phyloP scores from a whole-genome alignment of 345 rosid genomes.

The Hypericum perforatum region DNA sequence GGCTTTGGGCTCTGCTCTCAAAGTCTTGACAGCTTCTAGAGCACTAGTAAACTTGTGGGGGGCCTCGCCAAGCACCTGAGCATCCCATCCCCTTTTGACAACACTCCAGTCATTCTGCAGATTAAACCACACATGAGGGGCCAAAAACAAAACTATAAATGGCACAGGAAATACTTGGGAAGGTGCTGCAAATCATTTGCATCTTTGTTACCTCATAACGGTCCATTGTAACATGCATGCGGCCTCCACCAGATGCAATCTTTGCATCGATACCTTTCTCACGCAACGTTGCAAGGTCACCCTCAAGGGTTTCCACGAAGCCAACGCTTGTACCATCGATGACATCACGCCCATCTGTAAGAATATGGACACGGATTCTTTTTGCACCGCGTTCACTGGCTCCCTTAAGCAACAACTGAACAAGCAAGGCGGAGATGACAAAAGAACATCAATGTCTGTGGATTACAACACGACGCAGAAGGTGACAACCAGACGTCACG shows the following conservation, averaged over 20 bases:
- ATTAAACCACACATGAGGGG: background rate
- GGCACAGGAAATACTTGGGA: no score
- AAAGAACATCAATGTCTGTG: background rate
- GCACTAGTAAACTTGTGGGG: slow-evolving; percentile 74
- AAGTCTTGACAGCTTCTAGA: slow-evolving; percentile 74
- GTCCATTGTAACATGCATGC: slow-evolving; percentile 95
- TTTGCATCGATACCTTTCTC: slow-evolving; percentile 77
- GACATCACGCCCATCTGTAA: slow-evolving; percentile 98
- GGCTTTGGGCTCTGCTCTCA: slow-evolving; percentile 59
- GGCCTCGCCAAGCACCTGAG: slow-evolving; percentile 98
- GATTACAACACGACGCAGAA: background rate
- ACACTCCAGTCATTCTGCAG: slow-evolving; percentile 91
- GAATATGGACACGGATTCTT: slow-evolving; percentile 80
- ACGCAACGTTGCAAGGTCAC: slow-evolving; percentile 45
- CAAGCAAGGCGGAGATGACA: slow-evolving; percentile 1
- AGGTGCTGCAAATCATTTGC: no score
- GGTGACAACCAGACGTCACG: background rate
- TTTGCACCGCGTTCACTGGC: slow-evolving; percentile 77
- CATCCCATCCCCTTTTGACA: slow-evolving; percentile 97
- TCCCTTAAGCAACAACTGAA: slow-evolving; percentile 77
- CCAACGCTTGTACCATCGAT: slow-evolving; percentile 88
- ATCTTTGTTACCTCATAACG: slow-evolving; percentile 67
- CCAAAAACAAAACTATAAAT: no score
- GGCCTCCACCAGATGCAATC: slow-evolving; percentile 98
- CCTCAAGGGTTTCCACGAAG: slow-evolving; percentile 74